These are phyloP conservation scores for Rutstroemia sydowiana DNA, from an alignment of 2,329 filamentous ascomycete genomes.

Conservation along the genomic window DNA sequence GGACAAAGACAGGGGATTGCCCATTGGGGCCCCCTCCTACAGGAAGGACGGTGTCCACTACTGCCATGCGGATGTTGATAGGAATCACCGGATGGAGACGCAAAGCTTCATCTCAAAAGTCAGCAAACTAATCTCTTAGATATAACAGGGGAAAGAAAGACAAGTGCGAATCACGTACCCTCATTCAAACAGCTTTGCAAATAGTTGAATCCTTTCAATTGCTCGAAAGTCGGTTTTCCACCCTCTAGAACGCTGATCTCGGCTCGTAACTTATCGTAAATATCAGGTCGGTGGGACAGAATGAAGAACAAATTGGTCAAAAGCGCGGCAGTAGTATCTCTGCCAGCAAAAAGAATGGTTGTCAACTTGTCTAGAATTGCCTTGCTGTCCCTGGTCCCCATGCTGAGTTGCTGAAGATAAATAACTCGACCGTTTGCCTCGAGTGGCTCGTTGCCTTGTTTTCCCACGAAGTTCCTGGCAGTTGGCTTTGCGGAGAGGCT, in stretches of 20 bases:
- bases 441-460: not conserved
- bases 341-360: conserved; percentile 32
- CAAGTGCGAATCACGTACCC: too few species aligned
- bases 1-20: conserved; percentile 23
- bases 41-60: conserved; percentile 21
- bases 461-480: not conserved
- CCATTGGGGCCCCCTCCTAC: conserved; percentile 26
- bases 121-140: too few species aligned
- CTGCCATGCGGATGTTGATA: conserved; percentile 18
- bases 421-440: not conserved
- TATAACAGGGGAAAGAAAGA: too few species aligned
- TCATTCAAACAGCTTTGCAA: conserved; percentile 49
- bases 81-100: conserved; percentile 33
- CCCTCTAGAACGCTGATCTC: conserved; percentile 10
- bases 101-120: too few species aligned
- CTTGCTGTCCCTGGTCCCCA: conserved; percentile 29
- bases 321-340: conserved; percentile 35
- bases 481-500: not conserved
- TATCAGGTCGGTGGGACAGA: conserved; percentile 12
- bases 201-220: conserved; percentile 33
- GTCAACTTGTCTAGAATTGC: conserved; percentile 29
- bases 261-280: not conserved
- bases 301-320: conserved; percentile 29
- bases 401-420: not conserved
- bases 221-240: conserved; percentile 35